Conservation (phyloP, 2,329 filamentous ascomycete species). For the Phoma herbarum region DNA sequence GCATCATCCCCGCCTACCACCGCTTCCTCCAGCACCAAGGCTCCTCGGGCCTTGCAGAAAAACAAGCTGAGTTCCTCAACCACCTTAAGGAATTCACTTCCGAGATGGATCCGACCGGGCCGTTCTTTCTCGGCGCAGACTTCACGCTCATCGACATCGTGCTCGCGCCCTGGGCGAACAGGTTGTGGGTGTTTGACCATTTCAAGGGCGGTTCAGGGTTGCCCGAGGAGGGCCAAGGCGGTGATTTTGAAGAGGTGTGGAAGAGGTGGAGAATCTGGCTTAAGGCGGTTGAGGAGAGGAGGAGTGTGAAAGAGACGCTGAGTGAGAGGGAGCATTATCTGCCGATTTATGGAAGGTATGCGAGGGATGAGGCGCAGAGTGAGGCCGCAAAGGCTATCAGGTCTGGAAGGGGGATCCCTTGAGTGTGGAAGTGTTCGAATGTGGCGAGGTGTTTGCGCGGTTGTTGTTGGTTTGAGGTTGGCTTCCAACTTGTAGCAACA, state of each 20-base stretch:
- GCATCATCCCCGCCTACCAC: constrained; percentile 76
- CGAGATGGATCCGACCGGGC: constrained; percentile 69
- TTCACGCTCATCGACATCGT: constrained; percentile 75
- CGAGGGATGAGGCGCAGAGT: constrained; percentile 57
- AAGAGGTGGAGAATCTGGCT: constrained; percentile 71
- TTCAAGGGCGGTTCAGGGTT: constrained; percentile 71
- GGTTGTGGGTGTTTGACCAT: constrained; percentile 77
- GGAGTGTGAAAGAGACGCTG: constrained; percentile 72
- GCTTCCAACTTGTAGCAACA: neutral
- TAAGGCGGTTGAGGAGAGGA: constrained; percentile 64
- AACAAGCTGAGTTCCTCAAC: constrained; percentile 65
- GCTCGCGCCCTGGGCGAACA: constrained; percentile 75
- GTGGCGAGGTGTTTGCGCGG: neutral
- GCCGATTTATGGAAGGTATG: constrained; percentile 67
- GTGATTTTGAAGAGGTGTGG: constrained; percentile 68
- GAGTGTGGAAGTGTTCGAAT: constrained; percentile 1
- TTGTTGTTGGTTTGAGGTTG: neutral
- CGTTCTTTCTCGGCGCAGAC: constrained; percentile 72
- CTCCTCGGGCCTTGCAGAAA: constrained; percentile 56
- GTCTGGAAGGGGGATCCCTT: constrained; percentile 69
- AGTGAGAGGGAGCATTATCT: constrained; percentile 74
- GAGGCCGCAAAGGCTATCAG: constrained; percentile 62
- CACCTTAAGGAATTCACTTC: constrained; percentile 67
- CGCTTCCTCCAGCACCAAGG: constrained; percentile 59
- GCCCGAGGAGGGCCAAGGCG: constrained; percentile 57